phyloP scores from a whole-genome alignment of 2,329 filamentous ascomycete species.

The Colletotrichum orchidophilum region DNA sequence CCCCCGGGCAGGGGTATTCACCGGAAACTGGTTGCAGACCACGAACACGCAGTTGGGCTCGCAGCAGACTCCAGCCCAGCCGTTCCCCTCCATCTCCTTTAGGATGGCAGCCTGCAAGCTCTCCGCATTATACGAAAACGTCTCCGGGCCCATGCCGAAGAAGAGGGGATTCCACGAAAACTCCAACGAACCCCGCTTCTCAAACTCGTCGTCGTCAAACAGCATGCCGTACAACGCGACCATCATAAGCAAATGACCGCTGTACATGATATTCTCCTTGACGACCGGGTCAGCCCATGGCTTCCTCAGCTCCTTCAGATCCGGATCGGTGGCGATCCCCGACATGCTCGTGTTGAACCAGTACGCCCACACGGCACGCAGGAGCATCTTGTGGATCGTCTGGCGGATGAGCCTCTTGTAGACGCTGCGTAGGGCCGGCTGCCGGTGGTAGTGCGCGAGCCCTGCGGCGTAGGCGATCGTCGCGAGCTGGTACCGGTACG shows the following conservation, averaged over 20 bases:
- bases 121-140: conserved; percentile 43
- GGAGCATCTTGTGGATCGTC: conserved; percentile 53
- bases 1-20: too few relatives aligned
- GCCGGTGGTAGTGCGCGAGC: conserved; percentile 49
- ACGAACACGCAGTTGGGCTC: conserved; percentile 52
- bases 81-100: conserved; percentile 48
- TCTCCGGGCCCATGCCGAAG: conserved; percentile 47
- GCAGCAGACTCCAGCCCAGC: conserved; percentile 52
- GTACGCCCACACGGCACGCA: conserved; percentile 51
- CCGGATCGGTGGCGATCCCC: conserved; percentile 45
- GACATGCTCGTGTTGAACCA: conserved; percentile 51
- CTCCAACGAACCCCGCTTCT: conserved; percentile 41
- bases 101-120: conserved; percentile 46
- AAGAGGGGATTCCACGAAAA: conserved; percentile 52
- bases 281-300: conserved; percentile 53
- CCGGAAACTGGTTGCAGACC: conserved; percentile 55
- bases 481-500: conserved; percentile 51
- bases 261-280: conserved; percentile 52
- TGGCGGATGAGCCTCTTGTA: conserved; percentile 46
- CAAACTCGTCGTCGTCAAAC: conserved; percentile 51
- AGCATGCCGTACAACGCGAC: conserved; percentile 51
- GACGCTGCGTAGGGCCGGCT: conserved; percentile 44
- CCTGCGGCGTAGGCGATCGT: conserved; percentile 50
- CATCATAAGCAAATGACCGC: conserved; percentile 51
- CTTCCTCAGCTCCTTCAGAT: conserved; percentile 47